A percentile compares a stretch with the other conserved stretches of the same genome.
phyloP scores from a whole-genome alignment of 108 stramenopile genomes.

The Skeletonema menzelii region DNA sequence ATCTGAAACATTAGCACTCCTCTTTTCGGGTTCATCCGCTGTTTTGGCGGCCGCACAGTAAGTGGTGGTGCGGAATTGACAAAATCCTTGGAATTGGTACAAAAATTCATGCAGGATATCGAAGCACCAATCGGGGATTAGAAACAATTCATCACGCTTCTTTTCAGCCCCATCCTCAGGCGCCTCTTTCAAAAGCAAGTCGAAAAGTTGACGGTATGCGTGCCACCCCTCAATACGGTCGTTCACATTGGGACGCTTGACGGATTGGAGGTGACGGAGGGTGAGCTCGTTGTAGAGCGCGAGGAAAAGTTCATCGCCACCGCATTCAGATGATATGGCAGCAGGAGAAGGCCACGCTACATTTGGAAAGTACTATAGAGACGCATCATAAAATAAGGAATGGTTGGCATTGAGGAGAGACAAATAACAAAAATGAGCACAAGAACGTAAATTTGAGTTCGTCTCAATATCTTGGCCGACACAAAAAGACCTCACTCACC shows the following conservation, averaged over 20 bases:
- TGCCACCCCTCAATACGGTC: conserved; percentile 92
- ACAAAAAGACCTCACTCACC: conserved; percentile 30
- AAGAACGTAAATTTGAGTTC: neutral
- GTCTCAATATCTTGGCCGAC: neutral
- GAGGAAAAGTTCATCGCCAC: conserved; percentile 83
- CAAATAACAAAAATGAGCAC: neutral
- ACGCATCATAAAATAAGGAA: neutral
- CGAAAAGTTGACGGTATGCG: conserved; percentile 86
- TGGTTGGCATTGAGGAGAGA: neutral
- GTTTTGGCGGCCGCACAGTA: conserved; percentile 64
- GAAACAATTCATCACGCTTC: conserved; percentile 53
- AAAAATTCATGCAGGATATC: conserved; percentile 99
- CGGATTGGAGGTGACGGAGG: conserved; percentile 83
- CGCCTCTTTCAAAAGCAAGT: conserved; percentile 70
- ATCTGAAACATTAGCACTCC: conserved; percentile 73
- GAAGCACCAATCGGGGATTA: conserved; percentile 96
- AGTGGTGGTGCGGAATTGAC: conserved; percentile 89
- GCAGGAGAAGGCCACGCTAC: conserved; percentile 85
- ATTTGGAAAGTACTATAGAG: conserved; percentile 73
- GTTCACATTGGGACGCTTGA: conserved; percentile 71
- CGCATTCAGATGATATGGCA: conserved; percentile 82
- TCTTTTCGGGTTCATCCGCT: conserved; percentile 42
- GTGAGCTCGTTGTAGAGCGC: conserved; percentile 86
- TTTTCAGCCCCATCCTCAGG: conserved; percentile 42
- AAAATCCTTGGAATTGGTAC: conserved; percentile 98